Evolutionary conservation across 345 rosid genomes (phyloP).

Genomic region (Passiflora organensis): DNA sequence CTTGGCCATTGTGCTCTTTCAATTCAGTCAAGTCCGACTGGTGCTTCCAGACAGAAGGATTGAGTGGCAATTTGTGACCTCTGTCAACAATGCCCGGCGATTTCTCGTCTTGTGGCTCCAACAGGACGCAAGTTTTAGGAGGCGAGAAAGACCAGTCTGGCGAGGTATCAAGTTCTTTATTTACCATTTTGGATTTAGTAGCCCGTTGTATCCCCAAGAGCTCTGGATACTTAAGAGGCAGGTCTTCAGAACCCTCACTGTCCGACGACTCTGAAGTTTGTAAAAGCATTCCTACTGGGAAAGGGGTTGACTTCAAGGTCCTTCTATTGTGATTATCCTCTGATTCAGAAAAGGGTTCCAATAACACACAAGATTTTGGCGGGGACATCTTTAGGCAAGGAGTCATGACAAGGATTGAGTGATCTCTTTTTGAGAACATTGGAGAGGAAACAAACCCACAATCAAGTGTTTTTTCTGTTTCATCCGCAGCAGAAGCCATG

Average conservation of each 20-base stretch:
- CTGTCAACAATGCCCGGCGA: constrained; percentile 16
- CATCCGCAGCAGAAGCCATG: constrained; percentile 25
- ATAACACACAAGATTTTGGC: constrained; percentile 71
- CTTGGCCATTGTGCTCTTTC: constrained; percentile 15
- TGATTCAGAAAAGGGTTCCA: constrained; percentile 47
- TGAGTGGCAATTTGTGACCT: constrained; percentile 10
- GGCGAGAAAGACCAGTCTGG: constrained; percentile 86
- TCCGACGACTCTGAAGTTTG: constrained; percentile 54
- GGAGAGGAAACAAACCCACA: constrained; percentile 41
- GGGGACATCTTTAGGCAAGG: constrained; percentile 77
- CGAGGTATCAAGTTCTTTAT: constrained; percentile 48
- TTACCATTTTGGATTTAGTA: constrained; percentile 32
- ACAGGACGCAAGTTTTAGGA: constrained; percentile 71
- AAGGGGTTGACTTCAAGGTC: constrained; percentile 48
- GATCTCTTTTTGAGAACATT: constrained; percentile 25
- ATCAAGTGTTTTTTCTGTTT: constrained; percentile 16
- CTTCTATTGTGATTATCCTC: constrained; percentile 23
- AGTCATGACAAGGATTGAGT: constrained; percentile 51
- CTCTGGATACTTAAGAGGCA: constrained; percentile 64
- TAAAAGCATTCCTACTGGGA: constrained; percentile 39
- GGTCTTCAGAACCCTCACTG: constrained; percentile 37
- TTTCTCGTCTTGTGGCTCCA: constrained; percentile 56
- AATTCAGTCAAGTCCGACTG: constrained; percentile 9
- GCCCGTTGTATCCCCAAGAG: constrained; percentile 52
- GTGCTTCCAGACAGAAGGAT: constrained; percentile 14